phyloP scores from a whole-genome alignment of 192 early-diverging fungal genomes.

The Coemansia sp. region DNA sequence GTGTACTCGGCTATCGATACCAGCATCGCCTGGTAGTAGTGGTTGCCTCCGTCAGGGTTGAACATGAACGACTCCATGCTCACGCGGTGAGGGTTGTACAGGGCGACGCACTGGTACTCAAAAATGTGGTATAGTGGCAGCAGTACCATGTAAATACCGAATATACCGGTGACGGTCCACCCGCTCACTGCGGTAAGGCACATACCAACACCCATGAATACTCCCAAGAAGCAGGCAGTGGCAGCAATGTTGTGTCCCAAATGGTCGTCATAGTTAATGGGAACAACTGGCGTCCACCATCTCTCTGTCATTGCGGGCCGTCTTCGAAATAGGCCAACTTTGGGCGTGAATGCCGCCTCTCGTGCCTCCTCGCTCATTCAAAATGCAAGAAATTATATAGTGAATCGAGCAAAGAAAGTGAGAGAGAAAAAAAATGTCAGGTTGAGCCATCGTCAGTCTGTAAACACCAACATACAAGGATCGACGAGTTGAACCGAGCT shows the following conservation, averaged over 20 bases:
- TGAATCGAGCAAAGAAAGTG: not conserved
- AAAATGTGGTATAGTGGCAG: slow-evolving; percentile 81
- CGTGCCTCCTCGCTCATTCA: slow-evolving; percentile 8
- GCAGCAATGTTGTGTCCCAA: slow-evolving; percentile 83
- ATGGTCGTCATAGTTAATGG: slow-evolving; percentile 67
- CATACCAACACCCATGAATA: slow-evolving; percentile 63
- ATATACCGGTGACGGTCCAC: slow-evolving; percentile 35
- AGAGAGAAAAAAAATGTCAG: not conserved
- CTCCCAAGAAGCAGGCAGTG: slow-evolving; percentile 74
- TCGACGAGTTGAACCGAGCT: not conserved
- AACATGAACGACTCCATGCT: slow-evolving; percentile 63
- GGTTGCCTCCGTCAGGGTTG: slow-evolving; percentile 31
- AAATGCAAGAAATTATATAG: not conserved
- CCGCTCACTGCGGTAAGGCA: slow-evolving; percentile 34
- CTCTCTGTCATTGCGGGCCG: slow-evolving; percentile 19
- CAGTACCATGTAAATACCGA: slow-evolving; percentile 71
- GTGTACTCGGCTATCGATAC: slow-evolving; percentile 53
- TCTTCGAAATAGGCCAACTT: slow-evolving; percentile 23
- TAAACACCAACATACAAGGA: not conserved
- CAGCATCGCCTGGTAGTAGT: slow-evolving; percentile 28
- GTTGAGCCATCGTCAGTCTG: not conserved
- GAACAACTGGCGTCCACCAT: slow-evolving; percentile 56
- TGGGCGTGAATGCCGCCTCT: slow-evolving; percentile 16
- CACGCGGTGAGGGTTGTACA: slow-evolving; percentile 74
- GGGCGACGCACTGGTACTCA: slow-evolving; percentile 87